phyloP scores from a whole-genome alignment of 768 basidiomycete genomes.

The Pleurotus platypus region DNA sequence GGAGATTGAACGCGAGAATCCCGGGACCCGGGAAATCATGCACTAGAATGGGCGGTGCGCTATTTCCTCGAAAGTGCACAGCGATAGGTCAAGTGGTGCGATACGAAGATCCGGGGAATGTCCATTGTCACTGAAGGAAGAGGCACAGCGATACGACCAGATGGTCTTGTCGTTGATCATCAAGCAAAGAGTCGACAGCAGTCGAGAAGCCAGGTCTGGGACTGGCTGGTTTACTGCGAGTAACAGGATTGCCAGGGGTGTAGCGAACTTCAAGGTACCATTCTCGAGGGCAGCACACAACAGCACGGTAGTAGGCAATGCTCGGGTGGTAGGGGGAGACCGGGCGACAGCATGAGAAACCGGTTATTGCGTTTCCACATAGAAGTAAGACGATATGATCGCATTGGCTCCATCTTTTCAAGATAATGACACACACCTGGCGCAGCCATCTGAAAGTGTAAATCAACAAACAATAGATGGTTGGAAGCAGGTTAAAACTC shows the following conservation, averaged over 20 bases:
- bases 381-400: neutral
- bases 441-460: neutral
- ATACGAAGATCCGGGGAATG: neutral
- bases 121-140: neutral
- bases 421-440: too few species aligned
- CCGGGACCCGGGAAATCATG: neutral
- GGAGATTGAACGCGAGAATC: neutral
- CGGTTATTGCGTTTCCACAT: neutral
- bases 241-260: too few species aligned
- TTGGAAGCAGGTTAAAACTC: too few species aligned
- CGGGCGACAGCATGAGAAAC: conserved; percentile 5
- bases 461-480: neutral
- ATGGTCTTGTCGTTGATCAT: neutral
- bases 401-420: neutral
- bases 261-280: too few species aligned
- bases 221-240: too few species aligned
- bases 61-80: too few species aligned
- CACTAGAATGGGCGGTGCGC: neutral
- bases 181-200: neutral
- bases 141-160: neutral
- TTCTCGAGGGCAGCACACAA: neutral
- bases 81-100: neutral
- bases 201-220: neutral
- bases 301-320: neutral
- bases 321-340: neutral